These are phyloP conservation scores for Sporothrix pseudoabietina DNA, from an alignment of 2,329 filamentous ascomycete genomes.

Conservation along the genomic window DNA sequence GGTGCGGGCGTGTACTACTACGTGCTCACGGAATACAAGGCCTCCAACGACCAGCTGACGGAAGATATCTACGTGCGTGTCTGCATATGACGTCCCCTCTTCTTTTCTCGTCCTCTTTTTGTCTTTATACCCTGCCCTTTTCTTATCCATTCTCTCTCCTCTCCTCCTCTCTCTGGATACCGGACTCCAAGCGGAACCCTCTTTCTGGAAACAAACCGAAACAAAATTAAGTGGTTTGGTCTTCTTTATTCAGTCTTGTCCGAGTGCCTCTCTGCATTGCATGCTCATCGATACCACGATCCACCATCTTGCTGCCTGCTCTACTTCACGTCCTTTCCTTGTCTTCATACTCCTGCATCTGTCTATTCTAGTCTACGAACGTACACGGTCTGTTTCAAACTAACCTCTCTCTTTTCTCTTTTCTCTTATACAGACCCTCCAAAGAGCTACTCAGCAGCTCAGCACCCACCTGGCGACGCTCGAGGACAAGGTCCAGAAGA, in stretches of 20 bases:
- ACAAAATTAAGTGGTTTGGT: conserved; percentile 27
- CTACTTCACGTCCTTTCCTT: background rate
- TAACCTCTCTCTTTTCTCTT: background rate
- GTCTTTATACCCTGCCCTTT: conserved; percentile 14
- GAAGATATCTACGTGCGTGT: conserved; percentile 92
- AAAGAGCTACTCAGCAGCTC: conserved; percentile 82
- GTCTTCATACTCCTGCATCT: background rate
- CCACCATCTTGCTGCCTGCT: background rate
- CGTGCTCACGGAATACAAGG: conserved; percentile 87
- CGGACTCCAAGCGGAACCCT: conserved; percentile 29
- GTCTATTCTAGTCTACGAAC: background rate
- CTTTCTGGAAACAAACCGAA: background rate
- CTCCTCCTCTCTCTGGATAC: conserved; percentile 4
- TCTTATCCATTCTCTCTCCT: conserved; percentile 6
- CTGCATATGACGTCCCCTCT: conserved; percentile 42
- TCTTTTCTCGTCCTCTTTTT: background rate
- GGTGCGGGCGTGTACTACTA: conserved; percentile 88
- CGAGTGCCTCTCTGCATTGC: background rate
- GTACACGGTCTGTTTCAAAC: background rate
- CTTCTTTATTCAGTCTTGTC: background rate
- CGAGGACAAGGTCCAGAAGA: conserved; percentile 74
- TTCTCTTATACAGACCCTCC: conserved; percentile 65
- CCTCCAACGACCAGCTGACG: conserved; percentile 87
- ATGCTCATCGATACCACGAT: background rate
- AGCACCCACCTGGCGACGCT: conserved; percentile 80